phyloP scores from a whole-genome alignment of 768 basidiomycete species.

The Auriscalpium orientale region DNA sequence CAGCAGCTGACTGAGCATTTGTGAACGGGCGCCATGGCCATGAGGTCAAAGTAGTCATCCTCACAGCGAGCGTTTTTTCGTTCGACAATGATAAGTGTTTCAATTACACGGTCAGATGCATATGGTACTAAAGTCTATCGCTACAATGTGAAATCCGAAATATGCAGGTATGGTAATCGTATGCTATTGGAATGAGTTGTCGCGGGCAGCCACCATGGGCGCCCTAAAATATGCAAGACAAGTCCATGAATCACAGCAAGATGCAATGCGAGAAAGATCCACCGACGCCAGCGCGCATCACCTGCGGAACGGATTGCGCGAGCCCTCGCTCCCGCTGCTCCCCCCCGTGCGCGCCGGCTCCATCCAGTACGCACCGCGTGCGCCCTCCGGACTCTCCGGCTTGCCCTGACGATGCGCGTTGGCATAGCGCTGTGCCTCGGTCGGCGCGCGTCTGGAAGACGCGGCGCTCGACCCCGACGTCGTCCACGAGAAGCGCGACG shows the following conservation, averaged over 20 bases:
- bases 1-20: no score
- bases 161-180: neutral
- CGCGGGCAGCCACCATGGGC: neutral
- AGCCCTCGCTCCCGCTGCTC: conserved; percentile 11
- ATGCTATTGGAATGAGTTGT: neutral
- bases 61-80: no score
- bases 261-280: neutral
- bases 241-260: neutral
- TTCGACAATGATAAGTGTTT: neutral
- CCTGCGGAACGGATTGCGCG: conserved; percentile 46
- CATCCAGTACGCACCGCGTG: conserved; percentile 35
- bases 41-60: no score
- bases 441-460: conserved; percentile 27
- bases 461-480: conserved; percentile 33
- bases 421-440: conserved; percentile 58
- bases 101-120: neutral
- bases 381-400: conserved; percentile 12
- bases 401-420: conserved; percentile 30
- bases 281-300: conserved; percentile 16
- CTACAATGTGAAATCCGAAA: neutral
- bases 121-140: neutral
- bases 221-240: neutral
- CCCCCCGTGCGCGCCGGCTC: conserved; percentile 35
- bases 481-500: conserved; percentile 43
- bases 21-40: no score